Percentiles rank a stretch among this genome's conserved stretches.
phyloP scores from a whole-genome alignment of 495 filamentous ascomycete genomes.

The Sphaerosporella brunnea region DNA sequence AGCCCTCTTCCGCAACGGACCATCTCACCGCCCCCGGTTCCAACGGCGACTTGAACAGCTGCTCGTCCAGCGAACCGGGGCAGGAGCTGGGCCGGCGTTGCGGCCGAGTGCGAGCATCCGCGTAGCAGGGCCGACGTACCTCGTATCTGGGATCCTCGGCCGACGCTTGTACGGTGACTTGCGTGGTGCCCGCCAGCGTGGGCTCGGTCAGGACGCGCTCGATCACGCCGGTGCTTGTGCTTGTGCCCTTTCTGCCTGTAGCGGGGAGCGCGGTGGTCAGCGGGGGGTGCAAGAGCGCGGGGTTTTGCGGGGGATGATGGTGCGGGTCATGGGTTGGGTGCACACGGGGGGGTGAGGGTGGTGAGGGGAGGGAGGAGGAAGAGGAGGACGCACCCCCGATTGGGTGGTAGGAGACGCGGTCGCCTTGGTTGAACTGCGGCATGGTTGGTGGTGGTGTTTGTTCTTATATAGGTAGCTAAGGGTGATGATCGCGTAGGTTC shows the following conservation, averaged over 20 bases:
- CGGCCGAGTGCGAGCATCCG: not conserved
- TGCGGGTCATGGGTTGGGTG: too few species aligned
- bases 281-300: too few species aligned
- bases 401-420: constrained; percentile 23
- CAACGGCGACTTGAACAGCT: not conserved
- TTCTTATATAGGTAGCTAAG: too few species aligned
- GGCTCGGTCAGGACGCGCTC: constrained; percentile 19
- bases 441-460: too few species aligned
- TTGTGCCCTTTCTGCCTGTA: constrained; percentile 16
- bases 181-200: constrained; percentile 12
- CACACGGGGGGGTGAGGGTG: too few species aligned
- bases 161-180: constrained; percentile 18
- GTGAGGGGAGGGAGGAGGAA: not conserved
- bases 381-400: constrained; percentile 16
- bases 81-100: not conserved
- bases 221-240: constrained; percentile 22
- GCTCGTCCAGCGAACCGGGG: not conserved
- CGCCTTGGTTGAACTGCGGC: constrained; percentile 15
- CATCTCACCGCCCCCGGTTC: not conserved
- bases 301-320: too few species aligned
- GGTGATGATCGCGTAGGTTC: too few species aligned
- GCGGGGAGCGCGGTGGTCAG: not conserved
- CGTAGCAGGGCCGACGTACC: constrained; percentile 5
- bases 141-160: constrained; percentile 19
- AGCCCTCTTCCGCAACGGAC: not conserved